Base-by-base conservation (phyloP, 1,284 basidiomycete genomes). In the Boletus hoseneyae region DNA sequence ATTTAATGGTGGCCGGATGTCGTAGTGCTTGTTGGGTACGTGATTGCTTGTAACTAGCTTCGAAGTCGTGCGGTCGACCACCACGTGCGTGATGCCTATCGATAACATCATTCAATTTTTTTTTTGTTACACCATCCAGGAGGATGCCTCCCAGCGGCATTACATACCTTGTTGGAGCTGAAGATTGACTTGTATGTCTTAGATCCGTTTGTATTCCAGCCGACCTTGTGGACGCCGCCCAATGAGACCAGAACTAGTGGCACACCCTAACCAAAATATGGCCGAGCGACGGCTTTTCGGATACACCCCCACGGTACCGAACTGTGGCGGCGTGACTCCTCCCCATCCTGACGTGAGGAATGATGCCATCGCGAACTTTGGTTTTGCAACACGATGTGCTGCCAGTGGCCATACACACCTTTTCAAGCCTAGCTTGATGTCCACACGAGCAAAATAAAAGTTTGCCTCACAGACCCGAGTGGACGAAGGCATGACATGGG, bases 1-100 rank as follows among this genome's bases (percentile, higher is more conserved):
- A 16, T 71, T 68, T 56, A 67, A 70, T 34, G 72, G 73, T 15
- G 59, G 66, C 1, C 51, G 55, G 29, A 53, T 65, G 54, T 64
- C 51, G 40, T 65, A 58, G 61, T 47, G 21, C 41, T 30, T 39
- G 50, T 42, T 36, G 42, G 33, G 48, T 61, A 16, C 46, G 33
- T 50, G 32, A 35, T 45, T 27, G 41, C 16, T 50, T 35, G 47
- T 53, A 39, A 42, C 3, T 37, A 42, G 16, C 21, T 30, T 50
- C 15, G 45, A 51, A 45, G 34, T 45, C 43, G 35, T 35, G 27
- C 45, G 45, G 42, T 45, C 36, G 29, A 48, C 48, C 33, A 44
- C 36, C 34, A 42, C 25, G 35, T 40, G 37, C 34, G 30, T 49
- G 47, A 51, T 42, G 52, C 16, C 16, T 48, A 37, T 38, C 25